Conservation (phyloP, 202 grass and related monocot genomes). For the Carex arenaria region DNA sequence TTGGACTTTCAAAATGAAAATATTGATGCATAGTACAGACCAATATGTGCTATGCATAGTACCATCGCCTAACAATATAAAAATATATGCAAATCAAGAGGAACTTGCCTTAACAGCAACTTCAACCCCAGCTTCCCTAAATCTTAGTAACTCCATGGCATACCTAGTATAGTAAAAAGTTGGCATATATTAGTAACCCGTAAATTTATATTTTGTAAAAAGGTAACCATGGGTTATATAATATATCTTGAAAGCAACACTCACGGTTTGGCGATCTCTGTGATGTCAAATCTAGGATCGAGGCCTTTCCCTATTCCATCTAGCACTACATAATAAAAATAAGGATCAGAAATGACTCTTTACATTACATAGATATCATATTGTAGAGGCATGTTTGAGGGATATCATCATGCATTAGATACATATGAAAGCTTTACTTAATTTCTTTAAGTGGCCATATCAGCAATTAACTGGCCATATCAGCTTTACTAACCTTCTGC, state of each 20-base stretch:
- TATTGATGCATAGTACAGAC: no score
- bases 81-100: not conserved
- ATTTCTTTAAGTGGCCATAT: no score
- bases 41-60: no score
- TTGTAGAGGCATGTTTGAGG: not conserved
- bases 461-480: no score
- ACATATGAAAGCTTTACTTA: not conserved
- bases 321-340: constrained; percentile 49
- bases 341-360: not conserved
- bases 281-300: constrained; percentile 98
- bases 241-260: constrained; percentile 23
- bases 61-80: no score
- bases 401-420: not conserved
- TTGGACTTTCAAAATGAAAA: no score
- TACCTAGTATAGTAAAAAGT: constrained; percentile 49
- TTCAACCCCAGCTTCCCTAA: constrained; percentile 97
- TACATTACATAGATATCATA: not conserved
- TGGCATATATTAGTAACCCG: not conserved
- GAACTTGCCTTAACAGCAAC: constrained; percentile 76
- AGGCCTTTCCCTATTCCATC: constrained; percentile 99
- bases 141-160: constrained; percentile 82
- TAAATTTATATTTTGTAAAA: not conserved
- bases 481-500: no score
- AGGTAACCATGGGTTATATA: not conserved
- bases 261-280: constrained; percentile 98